Evolutionary conservation across 768 basidiomycete genomes (phyloP), one percentile per base, ranked within the genome.

Genomic region (Jaapia argillacea): DNA sequence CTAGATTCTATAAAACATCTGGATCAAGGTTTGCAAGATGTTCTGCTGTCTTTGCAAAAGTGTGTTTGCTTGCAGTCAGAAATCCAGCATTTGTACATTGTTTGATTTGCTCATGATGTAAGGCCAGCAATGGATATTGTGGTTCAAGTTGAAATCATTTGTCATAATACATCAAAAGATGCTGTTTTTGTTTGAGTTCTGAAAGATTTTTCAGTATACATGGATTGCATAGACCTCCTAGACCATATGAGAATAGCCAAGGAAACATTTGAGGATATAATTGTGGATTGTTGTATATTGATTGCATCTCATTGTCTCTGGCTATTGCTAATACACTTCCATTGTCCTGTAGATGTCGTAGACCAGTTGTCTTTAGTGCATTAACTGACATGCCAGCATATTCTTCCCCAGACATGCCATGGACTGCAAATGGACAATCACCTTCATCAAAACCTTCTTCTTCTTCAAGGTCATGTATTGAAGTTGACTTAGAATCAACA

Each of bases 81-180:
- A 35, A 52, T 5, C 53, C 49, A 12, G 40, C 53, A 5, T 24
- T 44, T 6, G 45, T 38, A 5, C 36, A 26, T 10, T 35, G 16
- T 18, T 44, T 48, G 21, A 53, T 53, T 36, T 57, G 56, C 21
- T 54, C 43, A 18, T 55, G 47, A 36, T 55, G 53, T 21, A 57
- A 50, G 1, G 42, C 49, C 5, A 56, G 42, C 1, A 52, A 40
- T 7, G 43, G 36, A 38, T 52, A 56, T 3, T 42, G 36, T 2
- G 21, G 23, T 16, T 57, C 54, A 2, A 36, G 26, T 36, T 55
- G 50, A 35, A 57, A 57, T 0, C 48, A 23, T 22, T 49, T 49
- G 21, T 57, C 52, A 40, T 49, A 24, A 44, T 57, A 53, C 41
- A 51, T 39, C 25, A 51, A 24, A 5, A 49, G 16, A 14, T 44